phyloP scores from a whole-genome alignment of 768 basidiomycete genomes.

The Tricholoma terreum region DNA sequence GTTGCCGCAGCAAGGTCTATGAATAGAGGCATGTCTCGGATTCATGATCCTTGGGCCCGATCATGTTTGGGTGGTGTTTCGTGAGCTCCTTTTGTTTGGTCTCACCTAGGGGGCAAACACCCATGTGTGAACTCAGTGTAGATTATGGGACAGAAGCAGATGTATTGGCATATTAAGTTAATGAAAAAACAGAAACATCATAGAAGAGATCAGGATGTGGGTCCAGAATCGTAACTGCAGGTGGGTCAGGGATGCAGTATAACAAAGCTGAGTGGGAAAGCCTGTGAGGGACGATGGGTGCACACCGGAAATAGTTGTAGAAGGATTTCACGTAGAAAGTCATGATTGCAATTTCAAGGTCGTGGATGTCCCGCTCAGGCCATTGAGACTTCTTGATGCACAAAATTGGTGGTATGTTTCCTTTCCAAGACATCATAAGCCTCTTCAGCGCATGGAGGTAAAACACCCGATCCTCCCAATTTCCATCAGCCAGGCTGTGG shows the following conservation, averaged over 20 bases:
- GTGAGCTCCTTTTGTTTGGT: too few relatives aligned
- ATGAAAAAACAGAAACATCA: not conserved
- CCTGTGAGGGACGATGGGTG: not conserved
- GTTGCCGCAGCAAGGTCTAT: too few relatives aligned
- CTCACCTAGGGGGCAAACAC: too few relatives aligned
- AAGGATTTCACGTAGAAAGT: not conserved
- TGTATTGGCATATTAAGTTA: too few relatives aligned
- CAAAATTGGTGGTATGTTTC: not conserved
- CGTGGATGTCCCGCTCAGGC: not conserved
- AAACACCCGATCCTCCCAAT: not conserved
- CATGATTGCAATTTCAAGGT: not conserved
- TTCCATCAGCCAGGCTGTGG: constrained; percentile 4
- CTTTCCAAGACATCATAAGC: not conserved
- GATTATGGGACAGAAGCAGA: too few relatives aligned
- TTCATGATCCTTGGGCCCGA: too few relatives aligned
- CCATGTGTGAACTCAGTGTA: too few relatives aligned
- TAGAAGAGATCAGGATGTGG: not conserved
- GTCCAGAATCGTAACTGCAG: not conserved
- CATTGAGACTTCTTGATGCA: not conserved
- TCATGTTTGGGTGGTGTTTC: too few relatives aligned
- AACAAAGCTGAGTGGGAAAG: not conserved
- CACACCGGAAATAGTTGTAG: not conserved
- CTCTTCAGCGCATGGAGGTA: not conserved
- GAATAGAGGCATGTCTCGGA: too few relatives aligned
- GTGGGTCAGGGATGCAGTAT: not conserved